phyloP scores from a whole-genome alignment of 495 filamentous ascomycete species.

The Xylaria sp. region DNA sequence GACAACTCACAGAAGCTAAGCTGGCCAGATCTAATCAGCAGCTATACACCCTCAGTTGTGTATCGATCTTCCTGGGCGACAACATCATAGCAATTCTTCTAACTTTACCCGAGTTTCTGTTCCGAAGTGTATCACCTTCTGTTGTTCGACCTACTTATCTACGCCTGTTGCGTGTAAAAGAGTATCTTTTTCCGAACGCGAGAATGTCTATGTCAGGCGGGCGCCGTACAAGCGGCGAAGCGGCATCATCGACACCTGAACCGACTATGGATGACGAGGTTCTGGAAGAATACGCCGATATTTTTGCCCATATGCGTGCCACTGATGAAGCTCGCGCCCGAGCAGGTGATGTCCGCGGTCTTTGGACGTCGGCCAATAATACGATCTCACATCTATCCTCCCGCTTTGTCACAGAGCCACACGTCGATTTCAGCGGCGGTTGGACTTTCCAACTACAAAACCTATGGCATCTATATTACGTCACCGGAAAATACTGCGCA shows the following conservation, averaged over 20 bases:
- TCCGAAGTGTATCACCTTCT: background rate
- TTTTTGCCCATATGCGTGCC: slow-evolving; percentile 27
- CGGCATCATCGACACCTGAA: background rate
- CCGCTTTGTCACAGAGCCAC: slow-evolving; percentile 33
- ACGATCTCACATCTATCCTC: slow-evolving; percentile 30
- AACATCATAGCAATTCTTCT: background rate
- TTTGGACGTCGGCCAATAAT: slow-evolving; percentile 24
- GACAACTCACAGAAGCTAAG: slow-evolving; percentile 1
- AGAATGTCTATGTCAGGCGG: slow-evolving; percentile 19
- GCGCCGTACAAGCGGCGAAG: background rate
- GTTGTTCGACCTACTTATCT: background rate
- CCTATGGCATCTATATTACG: slow-evolving; percentile 30
- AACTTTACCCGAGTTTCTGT: background rate
- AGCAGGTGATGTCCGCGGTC: slow-evolving; percentile 23
- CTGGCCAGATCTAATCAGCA: slow-evolving; percentile 2
- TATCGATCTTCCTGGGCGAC: background rate
- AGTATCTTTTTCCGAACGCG: background rate
- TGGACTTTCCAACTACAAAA: slow-evolving; percentile 32
- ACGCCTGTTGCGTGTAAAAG: background rate
- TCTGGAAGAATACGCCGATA: slow-evolving; percentile 26
- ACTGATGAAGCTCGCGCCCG: slow-evolving; percentile 27
- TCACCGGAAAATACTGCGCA: slow-evolving; percentile 21
- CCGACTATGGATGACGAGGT: slow-evolving; percentile 19
- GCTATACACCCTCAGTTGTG: slow-evolving; percentile 8
- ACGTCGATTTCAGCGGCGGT: slow-evolving; percentile 29